Evolutionary conservation across 805 yeast genomes (phyloP), one percentile per base, ranked within the genome.

Genomic region (Hermanozyma aechmeae): DNA sequence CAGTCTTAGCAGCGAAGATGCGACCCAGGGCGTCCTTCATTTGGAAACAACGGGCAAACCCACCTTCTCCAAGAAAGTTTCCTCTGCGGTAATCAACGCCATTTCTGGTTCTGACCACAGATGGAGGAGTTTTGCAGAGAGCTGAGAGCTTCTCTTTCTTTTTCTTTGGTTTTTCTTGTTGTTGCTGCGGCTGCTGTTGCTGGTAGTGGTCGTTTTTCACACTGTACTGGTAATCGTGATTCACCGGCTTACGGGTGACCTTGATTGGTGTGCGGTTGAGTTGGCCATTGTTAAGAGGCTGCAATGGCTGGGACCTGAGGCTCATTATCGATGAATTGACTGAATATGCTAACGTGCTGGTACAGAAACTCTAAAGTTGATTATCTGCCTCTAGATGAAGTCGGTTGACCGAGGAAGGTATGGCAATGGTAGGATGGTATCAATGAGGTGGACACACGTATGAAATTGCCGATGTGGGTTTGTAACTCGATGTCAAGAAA

Each of bases 41-140:
- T 54, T 92, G 96, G 60, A 92, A 92, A 52, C 99, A 92, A 50
- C 97, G 75, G 12, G 98, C 99, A 65, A 92, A 92, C 0, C 99
- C 99, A 36, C 99, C 99, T 61, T 89, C 97, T 21, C 98, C 98
- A 20, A 92, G 65, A 46, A 86, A 87, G 35, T 68, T 68, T 2
- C 97, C 97, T 50, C 97, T 73, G 39, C 81, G 84, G 56, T 82
- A 92, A 44, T 86, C 93, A 50, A 83, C 74, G 25, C 96, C 96
- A 34, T 71, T 68, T 57, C 87, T 73, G 24, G 92, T 84, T 43
- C 89, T 72, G 41, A 92, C 93, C 40, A 87, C 69, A 12, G 95
- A 80, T 20, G 98, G 98, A 2, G 98, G 98, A 2, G 98, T 92
- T 56, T 85, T 84, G 57, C 98, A 92, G 29, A 92, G 67, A 0